phyloP scores from a whole-genome alignment of 2,329 filamentous ascomycete genomes.

The Pseudogymnoascus sp. region DNA sequence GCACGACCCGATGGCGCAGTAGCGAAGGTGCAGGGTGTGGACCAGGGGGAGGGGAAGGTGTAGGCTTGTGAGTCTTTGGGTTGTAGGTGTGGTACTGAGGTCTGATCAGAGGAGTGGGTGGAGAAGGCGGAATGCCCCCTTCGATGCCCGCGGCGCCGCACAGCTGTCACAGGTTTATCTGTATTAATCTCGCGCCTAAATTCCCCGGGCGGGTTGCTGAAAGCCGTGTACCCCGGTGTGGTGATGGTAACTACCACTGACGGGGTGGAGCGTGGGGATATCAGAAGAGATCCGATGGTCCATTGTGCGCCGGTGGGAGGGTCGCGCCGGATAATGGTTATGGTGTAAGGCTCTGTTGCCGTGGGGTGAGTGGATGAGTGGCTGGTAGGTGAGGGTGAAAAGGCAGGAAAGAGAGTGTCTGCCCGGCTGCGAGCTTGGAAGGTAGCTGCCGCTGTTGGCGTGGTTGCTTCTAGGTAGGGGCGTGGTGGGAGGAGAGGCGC shows the following conservation, averaged over 20 bases:
- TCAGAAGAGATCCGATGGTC: slow-evolving; percentile 51
- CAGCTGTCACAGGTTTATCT: neutral
- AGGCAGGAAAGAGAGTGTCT: neutral
- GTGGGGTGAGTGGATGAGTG: neutral
- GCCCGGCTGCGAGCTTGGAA: neutral
- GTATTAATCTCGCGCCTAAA: neutral
- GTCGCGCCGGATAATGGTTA: slow-evolving; percentile 63
- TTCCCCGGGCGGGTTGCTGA: slow-evolving; percentile 11
- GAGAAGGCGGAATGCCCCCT: neutral
- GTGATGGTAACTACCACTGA: slow-evolving; percentile 26
- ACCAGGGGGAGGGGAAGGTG: slow-evolving; percentile 78
- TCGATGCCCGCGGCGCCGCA: neutral
- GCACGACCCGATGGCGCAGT: slow-evolving; percentile 69
- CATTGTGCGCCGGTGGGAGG: slow-evolving; percentile 61
- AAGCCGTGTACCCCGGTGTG: slow-evolving; percentile 26
- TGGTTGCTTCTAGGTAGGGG: neutral
- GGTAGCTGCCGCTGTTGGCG: neutral
- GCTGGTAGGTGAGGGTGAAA: neutral
- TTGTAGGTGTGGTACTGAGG: slow-evolving; percentile 4
- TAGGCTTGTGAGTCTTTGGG: slow-evolving; percentile 46
- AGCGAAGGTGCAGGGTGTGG: slow-evolving; percentile 75
- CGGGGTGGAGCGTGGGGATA: neutral
- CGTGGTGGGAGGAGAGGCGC: neutral
- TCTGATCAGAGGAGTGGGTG: slow-evolving; percentile 9
- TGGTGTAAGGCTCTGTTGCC: slow-evolving; percentile 18